Conservation (phyloP, 1,284 basidiomycete species). For the Ceraceosorus bombacis region DNA sequence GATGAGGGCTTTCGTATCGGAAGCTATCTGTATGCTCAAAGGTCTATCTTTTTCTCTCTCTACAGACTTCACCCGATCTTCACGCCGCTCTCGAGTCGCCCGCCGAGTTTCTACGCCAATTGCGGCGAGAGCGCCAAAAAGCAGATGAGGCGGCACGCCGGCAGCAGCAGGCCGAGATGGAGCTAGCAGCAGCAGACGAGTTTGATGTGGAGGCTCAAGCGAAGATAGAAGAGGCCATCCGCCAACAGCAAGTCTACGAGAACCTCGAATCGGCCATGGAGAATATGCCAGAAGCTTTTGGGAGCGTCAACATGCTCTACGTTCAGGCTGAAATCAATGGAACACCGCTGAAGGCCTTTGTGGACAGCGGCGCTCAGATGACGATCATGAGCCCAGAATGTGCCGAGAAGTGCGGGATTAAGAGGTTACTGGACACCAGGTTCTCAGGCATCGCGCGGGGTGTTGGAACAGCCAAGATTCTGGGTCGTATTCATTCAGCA, state of each 20-base stretch:
- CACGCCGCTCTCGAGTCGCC: no score
- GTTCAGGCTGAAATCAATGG: slow-evolving; percentile 77
- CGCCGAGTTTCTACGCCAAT: slow-evolving; percentile 18
- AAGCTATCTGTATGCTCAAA: no score
- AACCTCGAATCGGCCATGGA: slow-evolving; percentile 48
- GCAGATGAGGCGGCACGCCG: slow-evolving; percentile 8
- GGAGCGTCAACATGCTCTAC: slow-evolving; percentile 91
- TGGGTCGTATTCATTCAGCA: slow-evolving; percentile 86
- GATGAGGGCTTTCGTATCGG: no score
- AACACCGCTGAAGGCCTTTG: slow-evolving; percentile 83
- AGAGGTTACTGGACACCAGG: slow-evolving; percentile 80
- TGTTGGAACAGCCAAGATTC: slow-evolving; percentile 87
- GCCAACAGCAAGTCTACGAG: slow-evolving; percentile 80
- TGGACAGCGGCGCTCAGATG: slow-evolving; percentile 91
- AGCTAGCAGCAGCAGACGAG: slow-evolving; percentile 69
- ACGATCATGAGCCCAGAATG: slow-evolving; percentile 95
- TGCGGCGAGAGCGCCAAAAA: slow-evolving; percentile 12
- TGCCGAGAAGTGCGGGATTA: slow-evolving; percentile 86
- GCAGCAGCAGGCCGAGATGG: slow-evolving; percentile 61
- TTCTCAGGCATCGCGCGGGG: slow-evolving; percentile 88
- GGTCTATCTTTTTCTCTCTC: no score
- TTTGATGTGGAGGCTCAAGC: slow-evolving; percentile 74
- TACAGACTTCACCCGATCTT: no score
- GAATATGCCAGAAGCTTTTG: slow-evolving; percentile 74
- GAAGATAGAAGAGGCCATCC: slow-evolving; percentile 86